Evolutionary conservation across 345 rosid species (phyloP).

Genomic region (Murraya koenigii): DNA sequence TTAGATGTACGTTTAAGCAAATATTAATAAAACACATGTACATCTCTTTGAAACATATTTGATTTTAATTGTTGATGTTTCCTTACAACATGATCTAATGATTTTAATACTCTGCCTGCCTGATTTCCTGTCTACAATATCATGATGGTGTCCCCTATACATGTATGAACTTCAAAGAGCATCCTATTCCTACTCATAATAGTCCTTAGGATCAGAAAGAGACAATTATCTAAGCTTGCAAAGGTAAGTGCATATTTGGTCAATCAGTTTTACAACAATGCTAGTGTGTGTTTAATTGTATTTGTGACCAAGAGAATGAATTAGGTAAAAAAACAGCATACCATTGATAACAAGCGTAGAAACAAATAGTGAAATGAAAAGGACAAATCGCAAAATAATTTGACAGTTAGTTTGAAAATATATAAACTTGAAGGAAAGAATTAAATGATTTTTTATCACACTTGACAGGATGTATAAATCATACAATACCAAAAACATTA

Average conservation of each 20-base stretch:
- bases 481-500: neutral
- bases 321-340: neutral
- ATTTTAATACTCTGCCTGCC: neutral
- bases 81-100: neutral
- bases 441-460: too few species aligned
- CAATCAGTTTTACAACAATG: neutral
- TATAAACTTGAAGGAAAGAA: neutral
- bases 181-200: neutral
- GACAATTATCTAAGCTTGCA: neutral
- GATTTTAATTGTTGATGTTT: neutral
- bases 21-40: neutral
- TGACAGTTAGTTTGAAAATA: neutral
- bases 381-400: neutral
- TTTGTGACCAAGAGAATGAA: neutral
- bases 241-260: neutral
- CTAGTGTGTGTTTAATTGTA: neutral
- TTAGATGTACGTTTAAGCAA: neutral
- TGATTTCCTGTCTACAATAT: neutral
- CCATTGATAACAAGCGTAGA: neutral
- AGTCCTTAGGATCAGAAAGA: neutral
- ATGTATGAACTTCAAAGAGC: neutral
- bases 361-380: neutral
- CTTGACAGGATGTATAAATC: neutral
- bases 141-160: neutral
- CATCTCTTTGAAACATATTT: neutral